Base-by-base conservation (phyloP, 495 filamentous ascomycete species). In the Endocarpon pusillum region DNA sequence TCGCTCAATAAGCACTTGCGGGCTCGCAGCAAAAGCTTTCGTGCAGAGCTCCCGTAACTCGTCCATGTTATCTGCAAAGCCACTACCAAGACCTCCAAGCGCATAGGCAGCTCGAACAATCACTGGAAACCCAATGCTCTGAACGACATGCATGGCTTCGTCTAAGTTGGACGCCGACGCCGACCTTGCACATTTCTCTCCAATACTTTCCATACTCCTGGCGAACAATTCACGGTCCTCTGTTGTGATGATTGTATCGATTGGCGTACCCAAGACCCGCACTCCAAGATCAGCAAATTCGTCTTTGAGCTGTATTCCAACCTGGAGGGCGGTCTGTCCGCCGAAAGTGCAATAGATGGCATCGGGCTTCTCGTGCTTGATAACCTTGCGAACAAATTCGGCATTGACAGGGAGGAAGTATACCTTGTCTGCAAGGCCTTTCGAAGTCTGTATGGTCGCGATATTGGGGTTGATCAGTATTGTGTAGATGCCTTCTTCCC, bases 391-490 rank as follows among this genome's bases (percentile, higher is more conserved):
- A 42, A 97, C 85, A 48, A 94, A 96, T 42, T 96, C 87, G 17
- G 82, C 76, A 21, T 82, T 96, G 47, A 97, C 85, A 15, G 89
- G 89, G 15, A 97, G 72, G 64, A 94, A 97, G 64, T 94, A 97
- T 38, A 97, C 83, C 64, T 97, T 93, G 55, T 97, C 89, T 35
- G 85, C 85, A 43, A 97, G 71, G 45, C 73, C 73, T 61, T 94
- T 89, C 44, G 87, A 92, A 15, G 89, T 97, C 59, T 97, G 89
- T 42, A 97, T 94, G 36, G 89, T 97, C 33, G 89, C 89, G 53
- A 97, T 96, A 54, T 97, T 97, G 32, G 89, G 89, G 55, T 97
- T 97, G 53, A 97, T 93, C 43, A 97, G 62, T 35, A 97, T 80
- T 3, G 89, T 94, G 51, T 85, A 77, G 23, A 94, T 91, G 20